Evolutionary conservation across 345 rosid species (phyloP).

Genomic region (Eucalyptus tenuipes): DNA sequence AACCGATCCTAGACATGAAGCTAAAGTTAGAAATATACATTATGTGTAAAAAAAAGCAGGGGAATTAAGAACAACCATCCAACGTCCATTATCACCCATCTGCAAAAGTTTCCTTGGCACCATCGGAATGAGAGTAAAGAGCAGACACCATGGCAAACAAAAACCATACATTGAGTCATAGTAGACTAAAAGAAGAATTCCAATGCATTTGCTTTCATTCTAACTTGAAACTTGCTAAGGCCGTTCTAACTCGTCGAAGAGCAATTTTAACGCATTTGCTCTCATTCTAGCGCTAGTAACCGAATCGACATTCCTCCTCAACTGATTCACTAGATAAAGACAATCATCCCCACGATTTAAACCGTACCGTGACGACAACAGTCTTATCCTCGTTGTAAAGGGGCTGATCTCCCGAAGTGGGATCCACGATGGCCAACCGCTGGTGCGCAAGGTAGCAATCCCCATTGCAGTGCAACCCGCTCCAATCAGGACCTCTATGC

Average conservation of each 20-base stretch:
- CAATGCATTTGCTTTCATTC: background rate
- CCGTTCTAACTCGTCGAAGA: background rate
- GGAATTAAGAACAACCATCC: background rate
- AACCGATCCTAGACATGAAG: background rate
- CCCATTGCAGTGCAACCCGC: slow-evolving; percentile 74
- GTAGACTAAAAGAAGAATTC: background rate
- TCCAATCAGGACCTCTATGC: slow-evolving; percentile 99
- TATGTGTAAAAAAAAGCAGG: background rate
- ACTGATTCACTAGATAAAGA: background rate
- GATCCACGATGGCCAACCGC: slow-evolving; percentile 84
- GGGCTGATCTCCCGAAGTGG: slow-evolving; percentile 96
- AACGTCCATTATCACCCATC: background rate
- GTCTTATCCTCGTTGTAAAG: slow-evolving; percentile 76
- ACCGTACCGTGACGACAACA: slow-evolving; percentile 65
- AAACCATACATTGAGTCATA: background rate
- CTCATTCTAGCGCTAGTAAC: background rate
- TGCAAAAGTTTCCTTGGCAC: background rate
- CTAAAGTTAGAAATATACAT: background rate
- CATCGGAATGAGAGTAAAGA: background rate
- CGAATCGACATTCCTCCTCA: background rate
- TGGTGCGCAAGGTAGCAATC: slow-evolving; percentile 77
- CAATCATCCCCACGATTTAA: background rate
- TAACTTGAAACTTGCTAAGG: background rate
- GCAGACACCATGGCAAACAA: background rate
- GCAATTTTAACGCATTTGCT: background rate